These are phyloP conservation scores for Aspergillus caelatus DNA, from an alignment of 2,329 filamentous ascomycete genomes.

Conservation along the genomic window DNA sequence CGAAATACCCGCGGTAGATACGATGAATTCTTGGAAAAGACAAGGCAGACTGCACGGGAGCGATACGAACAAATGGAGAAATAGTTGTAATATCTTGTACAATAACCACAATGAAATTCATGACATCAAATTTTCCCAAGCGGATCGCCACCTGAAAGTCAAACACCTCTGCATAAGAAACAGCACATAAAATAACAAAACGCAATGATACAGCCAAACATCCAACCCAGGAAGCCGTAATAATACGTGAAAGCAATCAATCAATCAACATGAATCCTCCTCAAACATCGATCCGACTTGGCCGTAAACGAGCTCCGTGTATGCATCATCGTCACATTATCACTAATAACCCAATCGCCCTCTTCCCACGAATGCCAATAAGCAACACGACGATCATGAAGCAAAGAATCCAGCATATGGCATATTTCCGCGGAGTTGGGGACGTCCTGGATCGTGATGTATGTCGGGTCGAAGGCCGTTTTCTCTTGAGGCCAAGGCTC, in stretches of 20 bases:
- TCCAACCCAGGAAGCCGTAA: not conserved
- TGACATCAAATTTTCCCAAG: not conserved
- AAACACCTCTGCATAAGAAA: not conserved
- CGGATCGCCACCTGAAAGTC: not conserved
- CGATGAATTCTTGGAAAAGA: constrained; percentile 52
- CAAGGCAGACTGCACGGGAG: constrained; percentile 50
- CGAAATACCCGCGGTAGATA: constrained; percentile 52
- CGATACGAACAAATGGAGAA: constrained; percentile 48
- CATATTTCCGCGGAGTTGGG: constrained; percentile 37
- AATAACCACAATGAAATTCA: not conserved
- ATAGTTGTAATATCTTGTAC: constrained; percentile 5
- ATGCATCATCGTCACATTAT: constrained; percentile 44
- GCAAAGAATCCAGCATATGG: constrained; percentile 40
- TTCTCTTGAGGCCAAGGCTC: constrained; percentile 58
- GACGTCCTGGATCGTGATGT: constrained; percentile 25
- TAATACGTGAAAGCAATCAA: not conserved
- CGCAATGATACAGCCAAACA: not conserved
- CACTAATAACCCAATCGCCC: constrained; percentile 58
- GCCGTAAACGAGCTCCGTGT: constrained; percentile 19
- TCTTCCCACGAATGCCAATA: constrained; percentile 58
- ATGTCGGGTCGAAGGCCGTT: constrained; percentile 45
- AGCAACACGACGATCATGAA: constrained; percentile 56
- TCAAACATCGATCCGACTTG: constrained; percentile 6
- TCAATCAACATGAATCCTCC: constrained; percentile 10
- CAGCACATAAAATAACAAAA: not conserved